Percentiles rank a stretch among this genome's conserved stretches.
Conservation (phyloP, 495 filamentous ascomycete species). For the Amphirosellinia nigrospora region DNA sequence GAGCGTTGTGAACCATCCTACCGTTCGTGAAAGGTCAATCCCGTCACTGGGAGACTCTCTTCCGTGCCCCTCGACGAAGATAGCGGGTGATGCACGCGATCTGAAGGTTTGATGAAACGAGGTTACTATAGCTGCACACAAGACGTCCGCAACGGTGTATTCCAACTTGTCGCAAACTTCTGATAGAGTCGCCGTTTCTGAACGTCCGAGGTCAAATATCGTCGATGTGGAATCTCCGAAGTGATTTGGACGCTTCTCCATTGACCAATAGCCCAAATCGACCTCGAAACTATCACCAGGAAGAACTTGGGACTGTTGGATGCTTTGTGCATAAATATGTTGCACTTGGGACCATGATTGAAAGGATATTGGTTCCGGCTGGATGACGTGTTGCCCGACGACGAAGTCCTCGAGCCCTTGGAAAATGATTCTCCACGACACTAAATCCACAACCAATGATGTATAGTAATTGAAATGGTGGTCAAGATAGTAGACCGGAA, state of each 20-base stretch:
- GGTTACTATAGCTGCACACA: conserved; percentile 35
- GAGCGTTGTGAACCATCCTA: conserved; percentile 68
- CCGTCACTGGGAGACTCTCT: conserved; percentile 56
- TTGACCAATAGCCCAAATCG: conserved; percentile 36
- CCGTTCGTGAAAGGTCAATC: conserved; percentile 63
- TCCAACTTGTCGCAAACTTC: conserved; percentile 29
- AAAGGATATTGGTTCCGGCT: conserved; percentile 49
- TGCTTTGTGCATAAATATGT: conserved; percentile 25
- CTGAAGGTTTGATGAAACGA: conserved; percentile 41
- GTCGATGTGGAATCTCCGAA: conserved; percentile 29
- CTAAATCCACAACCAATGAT: conserved; percentile 67
- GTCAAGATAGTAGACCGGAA: conserved; percentile 46
- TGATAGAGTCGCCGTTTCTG: neutral
- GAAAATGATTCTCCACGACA: conserved; percentile 67
- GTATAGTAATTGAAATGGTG: conserved; percentile 57
- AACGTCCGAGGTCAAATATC: conserved; percentile 29
- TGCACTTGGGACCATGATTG: conserved; percentile 59
- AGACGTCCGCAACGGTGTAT: conserved; percentile 3
- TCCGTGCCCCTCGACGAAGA: conserved; percentile 61
- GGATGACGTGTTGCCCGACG: neutral
- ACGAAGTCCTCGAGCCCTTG: conserved; percentile 53
- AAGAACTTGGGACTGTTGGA: conserved; percentile 17
- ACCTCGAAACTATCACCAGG: neutral
- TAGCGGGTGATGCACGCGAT: conserved; percentile 51
- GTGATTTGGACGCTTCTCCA: conserved; percentile 32